Evolutionary conservation across 2,329 filamentous ascomycete genomes (phyloP).

Genomic region (Scorias spongiosa): DNA sequence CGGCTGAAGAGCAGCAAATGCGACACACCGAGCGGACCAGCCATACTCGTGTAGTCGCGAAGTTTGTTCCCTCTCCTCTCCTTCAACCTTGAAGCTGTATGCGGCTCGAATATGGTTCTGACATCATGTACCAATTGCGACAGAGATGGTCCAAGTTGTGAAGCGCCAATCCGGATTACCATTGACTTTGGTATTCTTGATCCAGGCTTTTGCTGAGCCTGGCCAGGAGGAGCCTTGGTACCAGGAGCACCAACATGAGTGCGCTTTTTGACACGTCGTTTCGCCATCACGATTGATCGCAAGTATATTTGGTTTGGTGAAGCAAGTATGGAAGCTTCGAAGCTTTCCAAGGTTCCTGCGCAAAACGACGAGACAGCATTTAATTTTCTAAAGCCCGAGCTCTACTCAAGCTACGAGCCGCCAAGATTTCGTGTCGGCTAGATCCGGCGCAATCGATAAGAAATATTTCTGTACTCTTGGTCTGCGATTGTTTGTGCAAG

Average conservation of each 20-base stretch:
- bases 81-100: conserved; percentile 76
- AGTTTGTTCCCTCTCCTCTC: conserved; percentile 79
- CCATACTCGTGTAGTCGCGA: conserved; percentile 89
- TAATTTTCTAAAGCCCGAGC: neutral
- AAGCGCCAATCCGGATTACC: conserved; percentile 93
- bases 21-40: conserved; percentile 79
- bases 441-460: neutral
- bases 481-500: too few relatives aligned
- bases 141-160: conserved; percentile 80
- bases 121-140: conserved; percentile 87
- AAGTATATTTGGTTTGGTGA: neutral
- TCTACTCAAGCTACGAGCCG: neutral
- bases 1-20: conserved; percentile 89
- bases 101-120: conserved; percentile 86
- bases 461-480: neutral
- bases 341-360: neutral
- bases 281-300: conserved; percentile 46
- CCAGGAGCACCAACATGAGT: conserved; percentile 60
- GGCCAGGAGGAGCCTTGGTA: conserved; percentile 33
- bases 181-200: conserved; percentile 77
- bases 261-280: conserved; percentile 70
- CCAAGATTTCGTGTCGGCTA: neutral
- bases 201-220: conserved; percentile 40
- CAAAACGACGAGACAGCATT: too few relatives aligned
- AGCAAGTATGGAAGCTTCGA: conserved; percentile 2